phyloP scores from a whole-genome alignment of 208 protist genomes.

The Leishmania amazonensis region DNA sequence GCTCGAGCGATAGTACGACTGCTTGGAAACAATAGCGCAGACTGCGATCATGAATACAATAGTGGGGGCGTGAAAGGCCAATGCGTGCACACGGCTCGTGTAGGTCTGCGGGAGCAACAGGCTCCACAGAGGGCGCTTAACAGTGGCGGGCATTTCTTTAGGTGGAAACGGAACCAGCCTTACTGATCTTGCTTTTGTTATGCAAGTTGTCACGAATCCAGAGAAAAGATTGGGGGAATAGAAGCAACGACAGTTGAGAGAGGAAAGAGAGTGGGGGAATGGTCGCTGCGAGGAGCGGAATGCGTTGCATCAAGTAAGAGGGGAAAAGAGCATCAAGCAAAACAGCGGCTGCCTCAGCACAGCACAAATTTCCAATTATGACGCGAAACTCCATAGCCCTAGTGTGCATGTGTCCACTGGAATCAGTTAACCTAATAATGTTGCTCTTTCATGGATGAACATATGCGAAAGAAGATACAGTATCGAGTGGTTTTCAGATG shows the following conservation, averaged over 20 bases:
- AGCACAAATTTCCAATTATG: neutral
- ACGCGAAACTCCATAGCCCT: neutral
- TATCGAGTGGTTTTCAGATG: neutral
- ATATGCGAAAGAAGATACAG: neutral
- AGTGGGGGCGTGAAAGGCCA: constrained; percentile 67
- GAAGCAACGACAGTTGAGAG: neutral
- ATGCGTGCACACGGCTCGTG: constrained; percentile 69
- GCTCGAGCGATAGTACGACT: constrained; percentile 85
- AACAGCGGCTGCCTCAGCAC: neutral
- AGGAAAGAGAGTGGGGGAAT: neutral
- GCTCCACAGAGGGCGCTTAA: constrained; percentile 85
- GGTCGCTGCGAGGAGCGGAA: neutral
- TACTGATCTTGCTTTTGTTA: neutral
- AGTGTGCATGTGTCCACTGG: too few species aligned
- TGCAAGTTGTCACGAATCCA: neutral
- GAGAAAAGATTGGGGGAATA: constrained; percentile 17
- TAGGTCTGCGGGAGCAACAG: constrained; percentile 74
- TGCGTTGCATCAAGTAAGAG: neutral
- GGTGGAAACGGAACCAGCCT: neutral
- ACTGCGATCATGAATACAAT: constrained; percentile 75
- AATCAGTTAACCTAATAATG: neutral
- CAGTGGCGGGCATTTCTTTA: constrained; percentile 34
- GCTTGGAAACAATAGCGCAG: constrained; percentile 76
- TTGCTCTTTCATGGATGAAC: neutral
- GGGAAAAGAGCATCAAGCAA: neutral